Evolutionary conservation across 805 yeast species (phyloP), one percentile per base, ranked within the genome.

Genomic region (Lipomyces oligophaga): DNA sequence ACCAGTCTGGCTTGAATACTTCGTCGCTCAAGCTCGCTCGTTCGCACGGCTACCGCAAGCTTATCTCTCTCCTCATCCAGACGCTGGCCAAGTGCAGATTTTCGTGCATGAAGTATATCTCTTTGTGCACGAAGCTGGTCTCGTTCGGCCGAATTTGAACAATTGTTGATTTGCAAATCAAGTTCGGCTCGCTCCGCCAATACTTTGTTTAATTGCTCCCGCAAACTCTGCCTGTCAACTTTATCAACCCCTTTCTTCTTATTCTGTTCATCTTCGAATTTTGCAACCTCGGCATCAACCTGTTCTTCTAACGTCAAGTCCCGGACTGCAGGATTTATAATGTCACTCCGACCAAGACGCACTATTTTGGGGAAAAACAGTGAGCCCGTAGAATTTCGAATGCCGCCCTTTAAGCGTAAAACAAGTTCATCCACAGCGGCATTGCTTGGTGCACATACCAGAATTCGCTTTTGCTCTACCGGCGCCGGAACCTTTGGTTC

Each of bases 351-450:
- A 34, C 99, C 98, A 30, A 93, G 68, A 58, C 99, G 78, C 10
- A 93, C 94, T 8, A 93, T 74, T 21, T 73, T 74, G 0, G 95
- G 95, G 51, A 78, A 75, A 1, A 60, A 52, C 10, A 66, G 65
- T 28, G 67, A 63, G 18, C 81, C 67, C 54, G 76, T 72, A 22
- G 38, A 30, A 18, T 58, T 41, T 34, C 66, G 65, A 1, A 89
- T 80, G 4, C 96, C 97, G 16, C 70, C 72, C 55, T 82, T 80
- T 49, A 93, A 69, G 62, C 99, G 81, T 16, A 88, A 59, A 11
- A 88, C 93, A 51, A 93, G 72, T 63, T 94, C 98, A 67, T 93
- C 99, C 3, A 93, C 96, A 11, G 99, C 99, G 0, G 99, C 99
- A 69, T 93, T 93, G 63, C 96, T 86, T 2, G 99, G 99, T 1